Base-by-base conservation (phyloP, 2,329 filamentous ascomycete species). In the Akanthomyces lecanii region DNA sequence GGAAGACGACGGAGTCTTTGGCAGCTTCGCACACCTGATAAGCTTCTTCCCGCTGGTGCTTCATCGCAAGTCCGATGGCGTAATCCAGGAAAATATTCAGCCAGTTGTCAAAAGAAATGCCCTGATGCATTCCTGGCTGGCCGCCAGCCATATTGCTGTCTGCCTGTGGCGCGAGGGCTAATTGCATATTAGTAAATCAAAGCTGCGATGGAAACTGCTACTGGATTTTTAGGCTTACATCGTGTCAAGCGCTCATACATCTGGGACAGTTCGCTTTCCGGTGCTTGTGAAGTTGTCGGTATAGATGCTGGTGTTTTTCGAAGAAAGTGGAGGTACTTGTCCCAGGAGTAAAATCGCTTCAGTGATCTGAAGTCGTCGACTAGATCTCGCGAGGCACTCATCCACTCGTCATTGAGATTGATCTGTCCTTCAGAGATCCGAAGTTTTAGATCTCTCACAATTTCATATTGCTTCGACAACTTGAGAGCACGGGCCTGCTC, bases 11-110 rank as follows among this genome's bases (percentile, higher is more conserved):
- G 16, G 92, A 91, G 70, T 91, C 88, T 55, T 88, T 83, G 1
- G 91, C 91, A 6, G 89, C 86, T 65, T 92, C 86, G 68, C 96
- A 88, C 8, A 92, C 85, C 57, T 89, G 86, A 73, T 97, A 97
- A 57, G 91, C 88, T 66, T 91, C 88, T 48, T 88, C 82, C 16
- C 84, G 79, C 54, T 89, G 85, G 40, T 87, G 87, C 23, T 82
- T 78, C 48, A 86, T 84, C 8, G 92, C 90, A 38, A 95, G 82
- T 5, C 88, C 81, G 54, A 97, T 81, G 3, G 92, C 90, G 72
- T 96, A 96, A 70, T 95, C 90, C 42, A 96, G 83, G 72, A 99
- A 97, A 0, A 97, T 82, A 68, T 96, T 90, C 3, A 97, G 83
- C 95, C 95, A 99, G 53, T 87, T 83, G 63, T 88, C 81, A 71